These are phyloP conservation scores for Pyrenophora teres DNA, from an alignment of 2,329 filamentous ascomycete genomes.

Conservation along the genomic window DNA sequence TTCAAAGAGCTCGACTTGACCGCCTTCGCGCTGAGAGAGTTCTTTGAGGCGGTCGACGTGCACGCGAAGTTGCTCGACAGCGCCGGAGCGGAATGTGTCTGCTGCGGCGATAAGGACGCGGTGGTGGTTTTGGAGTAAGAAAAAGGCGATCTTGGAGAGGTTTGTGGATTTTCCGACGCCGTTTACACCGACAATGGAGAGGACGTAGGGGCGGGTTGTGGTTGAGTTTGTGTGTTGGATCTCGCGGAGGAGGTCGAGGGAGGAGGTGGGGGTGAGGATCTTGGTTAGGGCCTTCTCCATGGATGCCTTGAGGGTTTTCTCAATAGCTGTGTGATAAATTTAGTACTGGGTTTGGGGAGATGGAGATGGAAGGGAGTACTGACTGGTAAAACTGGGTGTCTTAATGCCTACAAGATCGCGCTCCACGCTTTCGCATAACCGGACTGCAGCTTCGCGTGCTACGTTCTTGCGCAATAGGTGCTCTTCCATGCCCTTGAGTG, in stretches of 20 bases:
- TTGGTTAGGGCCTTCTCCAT: constrained; percentile 93
- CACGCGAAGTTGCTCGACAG: constrained; percentile 94
- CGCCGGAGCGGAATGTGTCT: constrained; percentile 95
- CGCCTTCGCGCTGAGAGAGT: constrained; percentile 79
- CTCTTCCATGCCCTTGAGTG: constrained; percentile 94
- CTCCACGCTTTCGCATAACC: constrained; percentile 89
- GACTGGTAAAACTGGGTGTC: constrained; percentile 85
- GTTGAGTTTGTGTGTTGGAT: constrained; percentile 73
- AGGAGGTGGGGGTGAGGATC: constrained; percentile 94
- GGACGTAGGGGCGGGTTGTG: constrained; percentile 83
- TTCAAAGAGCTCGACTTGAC: constrained; percentile 86
- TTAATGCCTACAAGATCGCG: constrained; percentile 87
- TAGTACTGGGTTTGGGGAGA: constrained; percentile 8
- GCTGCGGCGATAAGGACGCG: constrained; percentile 91
- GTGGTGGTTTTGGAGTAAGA: constrained; percentile 96
- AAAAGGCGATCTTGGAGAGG: constrained; percentile 96
- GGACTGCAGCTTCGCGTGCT: constrained; percentile 87
- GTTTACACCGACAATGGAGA: constrained; percentile 97
- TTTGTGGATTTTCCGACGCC: constrained; percentile 98
- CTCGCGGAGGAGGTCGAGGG: constrained; percentile 89
- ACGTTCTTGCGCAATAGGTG: constrained; percentile 96
- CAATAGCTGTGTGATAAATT: constrained; percentile 60
- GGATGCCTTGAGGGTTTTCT: constrained; percentile 78
- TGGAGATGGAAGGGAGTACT: constrained; percentile 10
- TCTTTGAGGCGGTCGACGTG: constrained; percentile 94